These are phyloP conservation scores for Paramyrothecium roridum DNA, from an alignment of 2,329 filamentous ascomycete genomes.

Conservation along the genomic window DNA sequence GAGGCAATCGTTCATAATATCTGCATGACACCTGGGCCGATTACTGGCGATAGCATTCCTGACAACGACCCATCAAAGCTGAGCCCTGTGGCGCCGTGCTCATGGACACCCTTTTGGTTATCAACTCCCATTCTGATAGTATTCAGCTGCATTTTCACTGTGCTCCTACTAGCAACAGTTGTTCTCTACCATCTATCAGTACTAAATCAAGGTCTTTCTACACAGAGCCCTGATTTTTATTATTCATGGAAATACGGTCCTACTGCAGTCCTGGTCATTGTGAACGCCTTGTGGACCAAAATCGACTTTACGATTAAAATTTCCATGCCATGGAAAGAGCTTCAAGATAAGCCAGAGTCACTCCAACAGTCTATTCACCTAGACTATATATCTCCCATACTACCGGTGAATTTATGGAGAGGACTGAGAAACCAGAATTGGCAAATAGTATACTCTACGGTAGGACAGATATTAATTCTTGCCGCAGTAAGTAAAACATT, in stretches of 20 bases:
- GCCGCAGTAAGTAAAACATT: slow-evolving; percentile 18
- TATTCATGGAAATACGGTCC: slow-evolving; percentile 19
- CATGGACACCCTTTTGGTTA: background rate
- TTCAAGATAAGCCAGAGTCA: slow-evolving; percentile 11
- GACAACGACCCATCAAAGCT: too few species aligned
- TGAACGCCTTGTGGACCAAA: slow-evolving; percentile 23
- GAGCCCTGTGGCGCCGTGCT: too few species aligned
- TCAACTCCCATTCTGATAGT: background rate
- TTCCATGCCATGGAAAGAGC: slow-evolving; percentile 20
- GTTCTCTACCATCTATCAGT: background rate
- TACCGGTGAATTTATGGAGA: slow-evolving; percentile 15
- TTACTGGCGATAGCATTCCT: too few species aligned
- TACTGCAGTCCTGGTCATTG: slow-evolving; percentile 20
- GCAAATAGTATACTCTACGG: slow-evolving; percentile 16
- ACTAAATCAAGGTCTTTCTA: background rate
- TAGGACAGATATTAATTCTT: slow-evolving; percentile 21
- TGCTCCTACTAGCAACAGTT: background rate
- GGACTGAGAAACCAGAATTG: slow-evolving; percentile 19
- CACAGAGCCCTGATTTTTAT: slow-evolving; percentile 2
- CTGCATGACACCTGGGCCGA: too few species aligned
- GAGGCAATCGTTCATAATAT: too few species aligned
- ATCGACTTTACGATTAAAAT: slow-evolving; percentile 23
- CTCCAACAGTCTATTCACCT: slow-evolving; percentile 17
- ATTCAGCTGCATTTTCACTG: background rate
- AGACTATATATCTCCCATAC: slow-evolving; percentile 24